Evolutionary conservation across 441 rosid genomes (phyloP).

Genomic region (Capsella rubella): DNA sequence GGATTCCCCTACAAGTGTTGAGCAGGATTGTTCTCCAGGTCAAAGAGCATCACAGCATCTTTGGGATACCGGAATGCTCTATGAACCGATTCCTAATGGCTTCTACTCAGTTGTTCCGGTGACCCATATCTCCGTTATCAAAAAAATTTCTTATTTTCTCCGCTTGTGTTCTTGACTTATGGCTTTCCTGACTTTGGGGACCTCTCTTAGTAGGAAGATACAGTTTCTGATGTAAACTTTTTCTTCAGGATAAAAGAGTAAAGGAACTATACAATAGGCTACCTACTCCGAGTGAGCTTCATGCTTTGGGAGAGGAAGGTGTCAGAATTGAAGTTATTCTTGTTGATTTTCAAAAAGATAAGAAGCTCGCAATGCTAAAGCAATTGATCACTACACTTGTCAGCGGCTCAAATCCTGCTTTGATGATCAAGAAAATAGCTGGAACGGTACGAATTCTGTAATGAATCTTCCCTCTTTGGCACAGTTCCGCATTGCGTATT

Average conservation of each 20-base stretch:
- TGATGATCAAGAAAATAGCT: constrained; percentile 92
- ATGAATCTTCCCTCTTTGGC: constrained; percentile 32
- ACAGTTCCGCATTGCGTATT: constrained; percentile 5
- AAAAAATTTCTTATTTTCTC: neutral
- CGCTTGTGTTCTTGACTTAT: constrained; percentile 7
- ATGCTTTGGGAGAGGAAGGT: constrained; percentile 82
- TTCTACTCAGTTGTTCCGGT: constrained; percentile 93
- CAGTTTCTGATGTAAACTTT: constrained; percentile 27
- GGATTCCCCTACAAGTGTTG: constrained; percentile 76
- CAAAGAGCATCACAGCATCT: constrained; percentile 90
- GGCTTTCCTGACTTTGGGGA: constrained; percentile 6
- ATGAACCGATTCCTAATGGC: constrained; percentile 88
- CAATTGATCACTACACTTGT: constrained; percentile 84
- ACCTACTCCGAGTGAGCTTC: constrained; percentile 87
- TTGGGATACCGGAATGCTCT: constrained; percentile 91
- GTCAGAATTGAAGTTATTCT: constrained; percentile 83
- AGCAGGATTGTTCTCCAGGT: constrained; percentile 71
- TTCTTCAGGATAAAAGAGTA: constrained; percentile 85
- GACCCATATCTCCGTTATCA: constrained; percentile 35
- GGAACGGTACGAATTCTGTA: constrained; percentile 68
- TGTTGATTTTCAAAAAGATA: constrained; percentile 89
- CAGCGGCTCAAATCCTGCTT: constrained; percentile 85
- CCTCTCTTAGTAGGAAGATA: constrained; percentile 11
- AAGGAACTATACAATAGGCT: constrained; percentile 74
- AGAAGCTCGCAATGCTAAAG: constrained; percentile 89